A percentile compares a stretch with the other conserved stretches of the same genome.
Evolutionary conservation across 148 eudicot genomes (phyloP).

Genomic region (Dysphania ambrosioides): DNA sequence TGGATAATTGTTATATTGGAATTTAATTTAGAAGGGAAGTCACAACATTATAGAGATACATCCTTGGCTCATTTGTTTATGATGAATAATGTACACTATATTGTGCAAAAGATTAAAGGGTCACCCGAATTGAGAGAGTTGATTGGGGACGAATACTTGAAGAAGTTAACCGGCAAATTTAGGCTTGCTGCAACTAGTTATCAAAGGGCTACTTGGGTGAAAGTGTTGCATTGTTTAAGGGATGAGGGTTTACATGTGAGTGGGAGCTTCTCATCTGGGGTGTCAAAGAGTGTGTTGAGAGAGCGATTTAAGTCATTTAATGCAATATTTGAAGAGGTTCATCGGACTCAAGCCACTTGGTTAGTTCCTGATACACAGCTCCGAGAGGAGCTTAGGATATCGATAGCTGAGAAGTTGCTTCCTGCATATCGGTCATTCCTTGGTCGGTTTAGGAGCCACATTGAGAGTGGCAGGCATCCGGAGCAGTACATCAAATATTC

Average conservation of each 20-base stretch:
- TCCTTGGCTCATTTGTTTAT: slow-evolving; percentile 67
- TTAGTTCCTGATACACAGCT: slow-evolving; percentile 69
- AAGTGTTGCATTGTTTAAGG: slow-evolving; percentile 67
- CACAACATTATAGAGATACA: slow-evolving; percentile 54
- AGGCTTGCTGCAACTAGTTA: slow-evolving; percentile 60
- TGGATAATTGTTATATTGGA: slow-evolving; percentile 72
- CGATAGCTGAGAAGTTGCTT: slow-evolving; percentile 66
- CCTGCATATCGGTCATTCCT: slow-evolving; percentile 82
- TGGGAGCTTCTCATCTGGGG: slow-evolving; percentile 68
- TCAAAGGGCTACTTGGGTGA: slow-evolving; percentile 62
- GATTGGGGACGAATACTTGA: slow-evolving; percentile 71
- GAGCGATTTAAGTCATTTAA: slow-evolving; percentile 80
- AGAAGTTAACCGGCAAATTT: slow-evolving; percentile 52
- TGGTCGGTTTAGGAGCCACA: slow-evolving; percentile 65
- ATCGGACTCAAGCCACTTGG: slow-evolving; percentile 71
- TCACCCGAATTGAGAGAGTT: slow-evolving; percentile 61
- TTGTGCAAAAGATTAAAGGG: slow-evolving; percentile 70
- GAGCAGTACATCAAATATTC: slow-evolving; percentile 78
- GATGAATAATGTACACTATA: slow-evolving; percentile 86
- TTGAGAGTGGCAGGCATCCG: slow-evolving; percentile 75
- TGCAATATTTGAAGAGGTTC: slow-evolving; percentile 80
- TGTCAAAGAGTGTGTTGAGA: slow-evolving; percentile 64
- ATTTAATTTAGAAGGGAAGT: slow-evolving; percentile 64
- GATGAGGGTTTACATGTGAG: slow-evolving; percentile 85
- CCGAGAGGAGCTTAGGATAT: slow-evolving; percentile 70